Base-by-base conservation (phyloP, 208 protist species). In the Trypanosoma mega region DNA sequence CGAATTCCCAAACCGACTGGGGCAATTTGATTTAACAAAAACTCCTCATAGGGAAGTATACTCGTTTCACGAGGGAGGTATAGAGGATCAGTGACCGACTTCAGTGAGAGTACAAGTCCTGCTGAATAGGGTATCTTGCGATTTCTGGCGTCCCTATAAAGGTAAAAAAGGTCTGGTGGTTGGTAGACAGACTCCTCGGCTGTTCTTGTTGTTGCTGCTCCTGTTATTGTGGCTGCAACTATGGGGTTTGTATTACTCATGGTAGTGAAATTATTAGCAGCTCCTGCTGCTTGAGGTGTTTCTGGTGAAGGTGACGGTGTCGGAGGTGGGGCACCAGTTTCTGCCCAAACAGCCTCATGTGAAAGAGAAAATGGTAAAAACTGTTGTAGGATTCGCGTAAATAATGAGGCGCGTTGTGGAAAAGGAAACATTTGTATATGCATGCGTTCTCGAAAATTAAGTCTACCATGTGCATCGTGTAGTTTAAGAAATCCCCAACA, bases 401-500 rank as follows among this genome's bases (percentile, higher is more conserved):
- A 83, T 70, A 68, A 90, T 48, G 82, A 75, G 7, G 68, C 71
- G 24, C 82, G 74, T 36, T 67, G 55, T 0, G 87, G 87, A 59
- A 80, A 93, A 48, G 72, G 87, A 59, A 79, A 93, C 67, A 93
- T 72, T 51, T 93, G 82, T 27, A 93, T 18, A 53, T 90, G 67
- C n/a, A 87, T 18, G 9, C 24, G 49, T 12, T 49, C 30, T 24
- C 47, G 41, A 11, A 78, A 51, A 49, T 76, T 76, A 5, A 63
- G 67, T 31, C 61, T 41, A 5, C 84, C 86, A 46, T 70, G 52
- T 29, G 60, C 60, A 52, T 87, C 82, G 50, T 77, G 68, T 12
- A 96, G 62, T 58, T 82, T 82, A 57, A 79, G 53, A 68, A 80
- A 96, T 9, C 82, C 89, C 89, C 89, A 96, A 65, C 79, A 85